phyloP scores from a whole-genome alignment of 2,329 filamentous ascomycete genomes.

The Botrytis hyacinthi region DNA sequence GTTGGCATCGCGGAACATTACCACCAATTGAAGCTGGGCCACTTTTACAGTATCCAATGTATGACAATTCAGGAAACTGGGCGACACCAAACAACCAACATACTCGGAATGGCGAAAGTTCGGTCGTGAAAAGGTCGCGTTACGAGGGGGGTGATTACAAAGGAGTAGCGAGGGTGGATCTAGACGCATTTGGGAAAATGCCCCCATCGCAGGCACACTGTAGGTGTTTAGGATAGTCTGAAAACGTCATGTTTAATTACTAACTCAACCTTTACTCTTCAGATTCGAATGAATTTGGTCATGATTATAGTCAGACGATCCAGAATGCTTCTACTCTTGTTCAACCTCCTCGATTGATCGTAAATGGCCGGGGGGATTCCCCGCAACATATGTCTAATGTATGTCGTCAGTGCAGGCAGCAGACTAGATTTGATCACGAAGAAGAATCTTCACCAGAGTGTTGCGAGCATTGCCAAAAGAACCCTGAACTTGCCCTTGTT shows the following conservation, averaged over 20 bases:
- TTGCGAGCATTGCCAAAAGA: constrained; percentile 30
- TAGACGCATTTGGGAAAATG: constrained; percentile 26
- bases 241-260: constrained; percentile 17
- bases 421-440: constrained; percentile 27
- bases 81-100: constrained; percentile 23
- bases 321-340: constrained; percentile 23
- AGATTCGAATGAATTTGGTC: constrained; percentile 26
- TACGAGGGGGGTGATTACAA: constrained; percentile 31
- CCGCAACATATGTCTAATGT: constrained; percentile 26
- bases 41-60: constrained; percentile 24
- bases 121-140: constrained; percentile 29
- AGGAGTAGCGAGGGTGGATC: constrained; percentile 22
- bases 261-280: constrained; percentile 22
- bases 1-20: constrained; percentile 29
- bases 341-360: neutral
- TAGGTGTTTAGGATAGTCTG: constrained; percentile 23
- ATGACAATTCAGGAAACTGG: constrained; percentile 20
- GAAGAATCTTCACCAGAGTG: constrained; percentile 23
- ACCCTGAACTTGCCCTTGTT: constrained; percentile 31
- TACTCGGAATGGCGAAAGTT: constrained; percentile 25
- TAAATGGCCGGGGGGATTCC: constrained; percentile 12
- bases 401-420: constrained; percentile 31
- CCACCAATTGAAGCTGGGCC: constrained; percentile 33
- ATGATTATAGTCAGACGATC: constrained; percentile 22
- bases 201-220: constrained; percentile 24